phyloP scores from a whole-genome alignment of 1,284 basidiomycete species.

The Sphaerobolus stellatus region DNA sequence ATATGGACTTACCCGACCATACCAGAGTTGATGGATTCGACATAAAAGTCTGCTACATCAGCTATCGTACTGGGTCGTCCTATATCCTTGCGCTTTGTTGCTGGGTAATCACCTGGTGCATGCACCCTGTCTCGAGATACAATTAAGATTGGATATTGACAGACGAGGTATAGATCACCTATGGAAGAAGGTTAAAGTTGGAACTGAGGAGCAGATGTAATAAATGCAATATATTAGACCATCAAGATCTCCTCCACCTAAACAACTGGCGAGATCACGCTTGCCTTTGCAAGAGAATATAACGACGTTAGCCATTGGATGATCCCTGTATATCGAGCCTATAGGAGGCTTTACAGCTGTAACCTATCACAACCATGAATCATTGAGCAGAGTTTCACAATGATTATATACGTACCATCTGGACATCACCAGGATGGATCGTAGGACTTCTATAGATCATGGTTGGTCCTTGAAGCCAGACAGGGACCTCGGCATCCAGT shows the following conservation, averaged over 20 bases:
- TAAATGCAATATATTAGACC: constrained; percentile 51
- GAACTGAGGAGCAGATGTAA: background rate
- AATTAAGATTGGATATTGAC: constrained; percentile 29
- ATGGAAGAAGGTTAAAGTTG: background rate
- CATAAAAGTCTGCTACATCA: constrained; percentile 79
- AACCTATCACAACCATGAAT: constrained; percentile 38
- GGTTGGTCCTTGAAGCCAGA: constrained; percentile 54
- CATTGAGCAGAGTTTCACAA: background rate
- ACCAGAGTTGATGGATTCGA: constrained; percentile 82
- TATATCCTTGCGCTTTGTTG: constrained; percentile 35
- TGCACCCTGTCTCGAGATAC: background rate
- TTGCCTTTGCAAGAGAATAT: constrained; percentile 68
- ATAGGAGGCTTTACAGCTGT: constrained; percentile 59
- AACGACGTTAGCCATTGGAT: constrained; percentile 61
- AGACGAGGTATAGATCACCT: constrained; percentile 51
- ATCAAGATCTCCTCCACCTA: constrained; percentile 75
- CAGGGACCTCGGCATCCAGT: constrained; percentile 44
- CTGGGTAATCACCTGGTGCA: constrained; percentile 8
- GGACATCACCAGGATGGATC: constrained; percentile 71
- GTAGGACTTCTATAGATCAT: constrained; percentile 68
- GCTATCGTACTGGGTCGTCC: constrained; percentile 60
- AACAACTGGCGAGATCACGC: constrained; percentile 58
- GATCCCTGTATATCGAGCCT: constrained; percentile 17
- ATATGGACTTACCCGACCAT: constrained; percentile 31
- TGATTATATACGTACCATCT: constrained; percentile 17